Evolutionary conservation across 2,329 filamentous ascomycete genomes (phyloP).

Genomic region (Zalaria sp.): DNA sequence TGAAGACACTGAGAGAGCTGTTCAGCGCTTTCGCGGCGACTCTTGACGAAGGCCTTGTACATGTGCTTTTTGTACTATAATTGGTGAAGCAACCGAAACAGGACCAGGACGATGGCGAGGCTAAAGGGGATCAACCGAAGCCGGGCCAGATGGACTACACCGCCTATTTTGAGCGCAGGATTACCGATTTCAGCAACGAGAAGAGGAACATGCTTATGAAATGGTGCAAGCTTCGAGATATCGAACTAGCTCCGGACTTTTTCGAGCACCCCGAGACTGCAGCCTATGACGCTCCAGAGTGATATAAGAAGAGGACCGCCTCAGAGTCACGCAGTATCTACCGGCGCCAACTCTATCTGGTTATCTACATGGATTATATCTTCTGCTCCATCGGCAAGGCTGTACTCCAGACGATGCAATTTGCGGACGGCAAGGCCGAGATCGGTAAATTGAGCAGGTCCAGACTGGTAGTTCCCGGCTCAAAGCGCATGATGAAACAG

Average conservation of each 20-base stretch:
- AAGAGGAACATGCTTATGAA: conserved; percentile 33
- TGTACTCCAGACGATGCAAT: conserved; percentile 50
- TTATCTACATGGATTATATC: conserved; percentile 58
- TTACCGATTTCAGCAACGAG: conserved; percentile 41
- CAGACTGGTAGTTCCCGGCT: conserved; percentile 50
- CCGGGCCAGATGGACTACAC: conserved; percentile 50
- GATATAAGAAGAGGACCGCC: conserved; percentile 10
- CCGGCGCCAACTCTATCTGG: conserved; percentile 54
- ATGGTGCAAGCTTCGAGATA: conserved; percentile 32
- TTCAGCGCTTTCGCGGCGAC: conserved; percentile 48
- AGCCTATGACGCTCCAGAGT: conserved; percentile 17
- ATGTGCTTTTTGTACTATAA: conserved; percentile 42
- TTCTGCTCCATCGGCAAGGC: conserved; percentile 44
- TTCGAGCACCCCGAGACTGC: conserved; percentile 29
- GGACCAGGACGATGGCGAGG: conserved; percentile 41
- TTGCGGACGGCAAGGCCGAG: conserved; percentile 47
- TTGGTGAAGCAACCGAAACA: conserved; percentile 31
- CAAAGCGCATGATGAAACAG: conserved; percentile 53
- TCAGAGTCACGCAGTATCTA: conserved; percentile 26
- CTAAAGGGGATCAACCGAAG: conserved; percentile 29
- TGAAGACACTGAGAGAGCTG: conserved; percentile 54
- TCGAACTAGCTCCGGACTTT: conserved; percentile 36
- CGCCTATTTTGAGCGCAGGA: conserved; percentile 36
- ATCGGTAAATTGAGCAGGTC: conserved; percentile 51
- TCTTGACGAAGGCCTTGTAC: conserved; percentile 54